These are phyloP conservation scores for Chondrostereum purpureum DNA, from an alignment of 1,284 basidiomycete species.

Conservation along the genomic window DNA sequence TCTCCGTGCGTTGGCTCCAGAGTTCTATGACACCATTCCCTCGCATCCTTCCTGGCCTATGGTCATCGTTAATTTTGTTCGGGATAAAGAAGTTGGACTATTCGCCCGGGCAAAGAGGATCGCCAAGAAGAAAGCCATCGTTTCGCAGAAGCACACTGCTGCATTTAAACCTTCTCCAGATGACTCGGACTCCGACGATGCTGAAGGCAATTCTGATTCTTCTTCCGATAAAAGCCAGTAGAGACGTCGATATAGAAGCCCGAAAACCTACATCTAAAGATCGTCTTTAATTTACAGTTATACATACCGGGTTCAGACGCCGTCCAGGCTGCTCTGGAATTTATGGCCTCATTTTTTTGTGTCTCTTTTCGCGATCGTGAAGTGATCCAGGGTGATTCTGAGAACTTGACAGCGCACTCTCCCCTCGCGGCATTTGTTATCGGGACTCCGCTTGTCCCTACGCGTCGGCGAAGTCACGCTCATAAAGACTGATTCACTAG, in stretches of 20 bases:
- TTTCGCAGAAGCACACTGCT: no score
- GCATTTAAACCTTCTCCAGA: no score
- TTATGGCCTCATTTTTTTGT: no score
- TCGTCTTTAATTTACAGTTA: no score
- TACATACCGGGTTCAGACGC: no score
- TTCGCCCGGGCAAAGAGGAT: slow-evolving; percentile 47
- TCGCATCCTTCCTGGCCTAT: slow-evolving; percentile 90
- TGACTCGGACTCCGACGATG: neutral
- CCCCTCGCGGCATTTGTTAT: neutral
- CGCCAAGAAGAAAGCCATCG: slow-evolving; percentile 2
- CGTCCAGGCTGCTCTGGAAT: no score
- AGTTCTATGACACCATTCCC: slow-evolving; percentile 89
- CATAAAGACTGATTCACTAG: no score
- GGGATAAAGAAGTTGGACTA: slow-evolving; percentile 79
- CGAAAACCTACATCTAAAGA: no score
- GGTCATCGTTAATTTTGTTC: slow-evolving; percentile 91
- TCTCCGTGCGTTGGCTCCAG: slow-evolving; percentile 78
- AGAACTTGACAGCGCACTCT: neutral
- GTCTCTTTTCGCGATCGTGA: no score
- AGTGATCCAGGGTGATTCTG: no score
- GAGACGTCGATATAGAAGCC: no score
- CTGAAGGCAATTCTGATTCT: neutral
- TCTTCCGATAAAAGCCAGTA: neutral
- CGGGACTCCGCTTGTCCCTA: no score
- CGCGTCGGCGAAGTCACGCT: neutral